Base-by-base conservation (phyloP, 2,329 filamentous ascomycete genomes). In the Dendrostoma leiphaemia region DNA sequence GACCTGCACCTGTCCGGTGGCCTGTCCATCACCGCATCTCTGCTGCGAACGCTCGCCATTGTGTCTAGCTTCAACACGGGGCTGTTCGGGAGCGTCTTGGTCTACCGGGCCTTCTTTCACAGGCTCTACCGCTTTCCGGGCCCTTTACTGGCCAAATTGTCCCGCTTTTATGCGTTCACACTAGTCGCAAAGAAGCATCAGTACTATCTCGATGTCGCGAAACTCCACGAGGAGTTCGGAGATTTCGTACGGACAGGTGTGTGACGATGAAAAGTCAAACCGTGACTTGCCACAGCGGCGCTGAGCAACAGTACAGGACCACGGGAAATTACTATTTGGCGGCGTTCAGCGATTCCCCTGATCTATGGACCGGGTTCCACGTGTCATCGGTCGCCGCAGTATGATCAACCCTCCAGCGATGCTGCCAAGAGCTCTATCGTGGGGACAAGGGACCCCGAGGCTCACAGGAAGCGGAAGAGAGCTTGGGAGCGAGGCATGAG, bases 91-190 rank as follows among this genome's bases (percentile, higher is more conserved):
- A 49, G 47, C 35, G 40, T 37, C 23, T 17, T 49, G 8, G 28
- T 40, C 24, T 49, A 49, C 34, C 31, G 47, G 8, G 35, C 23
- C 12, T 49, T 49, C 47, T 49, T 49, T 28, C 47, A 49, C 47
- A 34, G 10, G 15, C 34, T 49, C 8, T 12, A 29, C 10, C 31
- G 34, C 34, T 49, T 49, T 12, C 47, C 47, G 3, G 47, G 47
- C 31, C 47, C 47, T 4, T 38, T 49, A 4, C 21, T 21, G n/a
- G 47, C 47, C 12, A 48, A 48, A 26, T 10, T 41, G 8, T 15
- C 40, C 12, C 40, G 40, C 23, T 44, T 44, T 26, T 29, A 44
- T 24, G 40, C 40, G 17, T 8, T 44, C 10, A 29, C 4, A 15
- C 28, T 9, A 13, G 40, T 26, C 3, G 23, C 24, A 12, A 5